Conservation (phyloP, 2,329 filamentous ascomycete species). For the Aspergillus fischeri region DNA sequence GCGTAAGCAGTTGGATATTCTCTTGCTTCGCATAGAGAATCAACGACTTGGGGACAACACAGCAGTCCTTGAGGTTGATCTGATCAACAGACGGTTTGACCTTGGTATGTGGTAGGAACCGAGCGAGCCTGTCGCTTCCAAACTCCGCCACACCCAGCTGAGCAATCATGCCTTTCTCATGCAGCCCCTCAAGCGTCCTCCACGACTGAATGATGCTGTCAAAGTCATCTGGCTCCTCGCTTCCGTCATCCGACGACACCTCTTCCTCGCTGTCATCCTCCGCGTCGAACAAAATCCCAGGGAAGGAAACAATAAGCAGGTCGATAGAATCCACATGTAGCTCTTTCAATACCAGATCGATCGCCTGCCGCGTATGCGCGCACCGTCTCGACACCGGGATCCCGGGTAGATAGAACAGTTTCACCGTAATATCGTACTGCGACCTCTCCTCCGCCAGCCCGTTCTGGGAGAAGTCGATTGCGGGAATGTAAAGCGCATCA, state of each 20-base stretch:
- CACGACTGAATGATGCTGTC: slow-evolving; percentile 65
- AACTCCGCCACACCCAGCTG: slow-evolving; percentile 88
- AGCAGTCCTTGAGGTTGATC: slow-evolving; percentile 95
- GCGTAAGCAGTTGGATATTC: slow-evolving; percentile 82
- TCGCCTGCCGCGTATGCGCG: slow-evolving; percentile 70
- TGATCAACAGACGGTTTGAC: slow-evolving; percentile 82
- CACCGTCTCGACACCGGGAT: slow-evolving; percentile 62
- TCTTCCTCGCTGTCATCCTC: slow-evolving; percentile 74
- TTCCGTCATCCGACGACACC: slow-evolving; percentile 48
- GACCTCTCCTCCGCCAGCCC: slow-evolving; percentile 74
- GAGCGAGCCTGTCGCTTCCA: slow-evolving; percentile 74
- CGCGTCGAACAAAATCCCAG: slow-evolving; percentile 87
- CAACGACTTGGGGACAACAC: slow-evolving; percentile 85
- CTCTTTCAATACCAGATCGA: slow-evolving; percentile 75
- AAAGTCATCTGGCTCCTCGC: slow-evolving; percentile 49
- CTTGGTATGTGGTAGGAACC: slow-evolving; percentile 67
- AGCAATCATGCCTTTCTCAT: slow-evolving; percentile 65
- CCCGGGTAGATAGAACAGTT: slow-evolving; percentile 84
- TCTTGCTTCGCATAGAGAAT: slow-evolving; percentile 78
- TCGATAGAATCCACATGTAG: slow-evolving; percentile 73
- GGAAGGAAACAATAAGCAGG: slow-evolving; percentile 87
- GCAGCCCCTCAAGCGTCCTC: slow-evolving; percentile 65
- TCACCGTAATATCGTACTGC: slow-evolving; percentile 92
- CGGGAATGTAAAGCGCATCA: slow-evolving; percentile 68
- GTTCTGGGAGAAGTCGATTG: slow-evolving; percentile 66